Evolutionary conservation across 2,329 filamentous ascomycete species (phyloP).

Genomic region (Arachnomyces sp.): DNA sequence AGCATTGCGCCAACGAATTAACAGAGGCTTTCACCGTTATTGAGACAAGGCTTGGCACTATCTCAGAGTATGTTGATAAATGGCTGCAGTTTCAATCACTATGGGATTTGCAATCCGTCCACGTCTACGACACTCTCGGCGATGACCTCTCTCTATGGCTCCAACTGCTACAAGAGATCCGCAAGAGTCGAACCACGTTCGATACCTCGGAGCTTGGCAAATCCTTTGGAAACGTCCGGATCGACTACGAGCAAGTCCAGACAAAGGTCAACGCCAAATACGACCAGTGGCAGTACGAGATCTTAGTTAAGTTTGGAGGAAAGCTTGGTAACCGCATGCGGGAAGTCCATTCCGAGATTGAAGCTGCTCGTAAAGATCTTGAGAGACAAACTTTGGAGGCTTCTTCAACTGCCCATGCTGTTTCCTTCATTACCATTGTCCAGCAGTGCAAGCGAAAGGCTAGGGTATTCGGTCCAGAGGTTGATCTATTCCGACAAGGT

Average conservation of each 20-base stretch:
- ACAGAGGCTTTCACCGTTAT: constrained; percentile 73
- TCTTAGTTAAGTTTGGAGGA: constrained; percentile 82
- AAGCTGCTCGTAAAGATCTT: constrained; percentile 80
- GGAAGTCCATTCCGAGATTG: constrained; percentile 84
- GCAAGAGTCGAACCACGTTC: constrained; percentile 90
- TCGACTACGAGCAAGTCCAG: constrained; percentile 98
- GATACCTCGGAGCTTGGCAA: constrained; percentile 92
- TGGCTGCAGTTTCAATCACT: constrained; percentile 98
- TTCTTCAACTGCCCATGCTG: constrained; percentile 90
- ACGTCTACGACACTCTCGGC: constrained; percentile 85
- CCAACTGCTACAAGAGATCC: constrained; percentile 91
- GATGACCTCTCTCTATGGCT: constrained; percentile 90
- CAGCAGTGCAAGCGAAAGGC: constrained; percentile 94
- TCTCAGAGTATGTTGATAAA: constrained; percentile 84
- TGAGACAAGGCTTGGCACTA: constrained; percentile 71
- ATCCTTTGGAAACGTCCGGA: constrained; percentile 85
- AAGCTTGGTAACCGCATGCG: constrained; percentile 85
- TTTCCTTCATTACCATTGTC: constrained; percentile 96
- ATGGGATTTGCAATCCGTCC: constrained; percentile 93
- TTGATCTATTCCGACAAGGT: constrained; percentile 91
- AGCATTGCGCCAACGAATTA: constrained; percentile 70
- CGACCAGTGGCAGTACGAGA: constrained; percentile 98
- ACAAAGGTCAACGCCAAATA: constrained; percentile 98
- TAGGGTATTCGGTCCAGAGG: constrained; percentile 87
- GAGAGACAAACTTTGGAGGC: constrained; percentile 89